phyloP scores from a whole-genome alignment of 305 asterid species.

The Fraxinus ornus region DNA sequence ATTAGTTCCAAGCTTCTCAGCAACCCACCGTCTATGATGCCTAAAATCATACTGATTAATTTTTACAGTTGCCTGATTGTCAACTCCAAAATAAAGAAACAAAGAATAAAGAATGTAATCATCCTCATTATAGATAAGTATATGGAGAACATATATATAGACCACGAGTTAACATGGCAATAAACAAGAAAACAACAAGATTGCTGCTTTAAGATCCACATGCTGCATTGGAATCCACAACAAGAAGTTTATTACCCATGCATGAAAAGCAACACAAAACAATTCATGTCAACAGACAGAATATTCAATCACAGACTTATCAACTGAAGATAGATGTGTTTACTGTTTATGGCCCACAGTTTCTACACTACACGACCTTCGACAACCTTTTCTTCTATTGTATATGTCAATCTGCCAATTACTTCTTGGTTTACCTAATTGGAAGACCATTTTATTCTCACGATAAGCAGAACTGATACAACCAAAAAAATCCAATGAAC shows the following conservation, averaged over 20 bases:
- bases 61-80: not conserved
- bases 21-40: slow-evolving; percentile 98
- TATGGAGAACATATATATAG: not conserved
- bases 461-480: not conserved
- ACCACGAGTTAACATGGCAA: not conserved
- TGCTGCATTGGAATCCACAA: not conserved
- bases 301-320: not conserved
- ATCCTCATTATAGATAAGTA: not conserved
- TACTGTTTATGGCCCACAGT: not conserved
- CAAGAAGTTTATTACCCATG: not conserved
- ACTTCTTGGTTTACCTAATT: not conserved
- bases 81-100: not conserved
- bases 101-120: not conserved
- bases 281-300: not conserved
- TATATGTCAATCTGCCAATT: not conserved
- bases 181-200: not conserved
- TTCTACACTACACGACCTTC: not conserved
- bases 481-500: not conserved
- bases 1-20: slow-evolving; percentile 70
- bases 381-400: not conserved
- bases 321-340: not conserved
- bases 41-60: slow-evolving; percentile 33
- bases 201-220: not conserved
- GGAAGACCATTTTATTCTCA: not conserved
- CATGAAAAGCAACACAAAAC: slow-evolving; percentile 1